phyloP scores from a whole-genome alignment of 257 asterid genomes.

The Ehretia macrophylla region DNA sequence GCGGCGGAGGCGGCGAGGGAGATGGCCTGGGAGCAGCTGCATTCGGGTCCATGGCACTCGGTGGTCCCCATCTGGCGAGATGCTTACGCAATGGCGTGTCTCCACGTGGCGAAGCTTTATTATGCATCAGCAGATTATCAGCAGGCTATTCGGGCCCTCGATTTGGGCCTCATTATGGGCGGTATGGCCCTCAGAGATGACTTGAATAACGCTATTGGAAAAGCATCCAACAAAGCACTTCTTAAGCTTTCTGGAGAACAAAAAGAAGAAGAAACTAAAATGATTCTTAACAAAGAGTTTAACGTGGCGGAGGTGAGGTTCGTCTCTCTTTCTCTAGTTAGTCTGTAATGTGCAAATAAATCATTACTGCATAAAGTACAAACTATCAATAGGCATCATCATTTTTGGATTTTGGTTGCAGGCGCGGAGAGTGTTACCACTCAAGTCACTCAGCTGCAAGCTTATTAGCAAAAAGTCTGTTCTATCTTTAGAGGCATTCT shows the following conservation, averaged over 20 bases:
- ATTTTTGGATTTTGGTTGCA: constrained; percentile 12
- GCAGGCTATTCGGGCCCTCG: constrained; percentile 58
- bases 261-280: neutral
- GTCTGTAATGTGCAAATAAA: neutral
- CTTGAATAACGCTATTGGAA: constrained; percentile 32
- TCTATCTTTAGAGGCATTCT: constrained; percentile 39
- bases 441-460: constrained; percentile 38
- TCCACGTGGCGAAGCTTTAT: constrained; percentile 66
- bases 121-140: constrained; percentile 45
- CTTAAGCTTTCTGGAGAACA: neutral
- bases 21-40: constrained; percentile 99
- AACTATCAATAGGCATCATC: neutral
- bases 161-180: constrained; percentile 95
- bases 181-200: constrained; percentile 66
- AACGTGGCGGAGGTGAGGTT: constrained; percentile 89
- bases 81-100: constrained; percentile 86
- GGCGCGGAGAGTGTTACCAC: constrained; percentile 27
- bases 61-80: constrained; percentile 92
- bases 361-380: neutral
- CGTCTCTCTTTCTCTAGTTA: constrained; percentile 18
- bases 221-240: constrained; percentile 24
- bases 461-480: constrained; percentile 26
- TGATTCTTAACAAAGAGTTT: constrained; percentile 29
- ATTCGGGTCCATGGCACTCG: constrained; percentile 96
- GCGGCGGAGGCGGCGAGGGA: constrained; percentile 97